Evolutionary conservation across 2,329 filamentous ascomycete species (phyloP), one percentile per base, ranked within the genome.

Genomic region (Colletotrichum sp.): DNA sequence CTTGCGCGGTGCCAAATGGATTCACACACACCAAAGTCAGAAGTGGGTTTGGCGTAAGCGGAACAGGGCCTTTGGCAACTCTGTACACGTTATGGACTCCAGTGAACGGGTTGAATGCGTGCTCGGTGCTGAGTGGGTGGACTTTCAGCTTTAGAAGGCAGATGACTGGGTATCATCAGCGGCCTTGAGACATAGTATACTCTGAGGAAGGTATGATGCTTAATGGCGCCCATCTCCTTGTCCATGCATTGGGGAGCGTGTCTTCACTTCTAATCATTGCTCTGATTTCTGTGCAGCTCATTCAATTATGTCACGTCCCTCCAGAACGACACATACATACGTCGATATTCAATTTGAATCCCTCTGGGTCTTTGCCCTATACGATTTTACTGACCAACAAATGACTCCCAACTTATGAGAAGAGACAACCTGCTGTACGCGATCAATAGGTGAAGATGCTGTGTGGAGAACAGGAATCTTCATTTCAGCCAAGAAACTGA

Each of bases 401-500:
- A 22, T 22, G 44, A 52, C n/a, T 6, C 18, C 9, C 9, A 48
- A 48, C 18, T n/a, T 12, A n/a, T 6, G 18, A 48, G 5, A 18
- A 18, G 5, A 44, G 36, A 44, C 36, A 8, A 10, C 16, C 36
- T 48, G 39, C 39, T 48, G 39, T n/a, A 5, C 39, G 39, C 39
- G 9, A n/a, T 12, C 18, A 12, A n/a, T n/a, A 12, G 9, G 5
- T 12, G 5, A 48, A n/a, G 39, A 48, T 52, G 44, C 44, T 22
- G 6, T n/a, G 10, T 13, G n/a, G n/a, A 52, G n/a, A 52, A 52
- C 3, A 22, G n/a, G 12, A 22, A 59, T 59, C 55, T 59, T 28
- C 55, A 34, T 30, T 32, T 75, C 32, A 71, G 10, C 75, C 52
- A 15, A 76, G 78, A 78, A 5, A 81, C 80, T 77, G 77, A 48